Evolutionary conservation across 1,284 basidiomycete species (phyloP).

Genomic region (Boletus semigastroideus): DNA sequence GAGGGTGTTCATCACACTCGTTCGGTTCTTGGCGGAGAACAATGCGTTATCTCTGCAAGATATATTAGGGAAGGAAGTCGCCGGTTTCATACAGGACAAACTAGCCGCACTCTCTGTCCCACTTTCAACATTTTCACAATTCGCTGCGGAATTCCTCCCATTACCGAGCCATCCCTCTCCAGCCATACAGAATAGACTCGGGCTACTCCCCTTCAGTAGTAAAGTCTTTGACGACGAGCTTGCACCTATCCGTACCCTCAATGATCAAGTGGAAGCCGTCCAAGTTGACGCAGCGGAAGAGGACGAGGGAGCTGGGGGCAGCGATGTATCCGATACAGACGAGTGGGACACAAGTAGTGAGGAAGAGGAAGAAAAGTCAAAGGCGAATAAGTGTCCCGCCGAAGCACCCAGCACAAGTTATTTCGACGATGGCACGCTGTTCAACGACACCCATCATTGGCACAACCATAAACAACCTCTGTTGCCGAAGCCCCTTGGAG

Average conservation of each 20-base stretch:
- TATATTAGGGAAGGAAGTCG: constrained; percentile 35
- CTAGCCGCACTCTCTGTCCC: constrained; percentile 28
- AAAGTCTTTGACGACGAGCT: constrained; percentile 50
- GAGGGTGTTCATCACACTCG: constrained; percentile 45
- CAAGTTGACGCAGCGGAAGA: constrained; percentile 1
- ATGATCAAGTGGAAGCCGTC: background rate
- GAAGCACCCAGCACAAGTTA: constrained; percentile 14
- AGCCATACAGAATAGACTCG: constrained; percentile 11
- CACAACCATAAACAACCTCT: constrained; percentile 50
- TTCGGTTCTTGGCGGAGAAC: constrained; percentile 36
- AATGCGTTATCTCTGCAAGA: constrained; percentile 18
- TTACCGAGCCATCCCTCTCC: background rate
- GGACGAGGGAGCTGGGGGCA: constrained; percentile 15
- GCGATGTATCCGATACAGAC: constrained; percentile 11
- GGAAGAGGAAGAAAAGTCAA: constrained; percentile 5
- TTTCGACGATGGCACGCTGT: constrained; percentile 44
- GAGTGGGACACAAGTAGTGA: constrained; percentile 28
- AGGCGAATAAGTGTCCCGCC: too few relatives aligned
- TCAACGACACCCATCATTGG: constrained; percentile 59
- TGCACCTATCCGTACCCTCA: constrained; percentile 36
- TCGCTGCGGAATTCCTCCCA: constrained; percentile 22
- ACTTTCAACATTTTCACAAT: constrained; percentile 25
- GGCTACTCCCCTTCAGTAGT: constrained; percentile 52
- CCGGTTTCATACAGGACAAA: constrained; percentile 23
- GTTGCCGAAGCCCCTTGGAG: constrained; percentile 56